Percentiles rank a stretch among this genome's conserved stretches.
Evolutionary conservation across 2,329 filamentous ascomycete species (phyloP).

Genomic region (Pseudogymnoascus sp.): DNA sequence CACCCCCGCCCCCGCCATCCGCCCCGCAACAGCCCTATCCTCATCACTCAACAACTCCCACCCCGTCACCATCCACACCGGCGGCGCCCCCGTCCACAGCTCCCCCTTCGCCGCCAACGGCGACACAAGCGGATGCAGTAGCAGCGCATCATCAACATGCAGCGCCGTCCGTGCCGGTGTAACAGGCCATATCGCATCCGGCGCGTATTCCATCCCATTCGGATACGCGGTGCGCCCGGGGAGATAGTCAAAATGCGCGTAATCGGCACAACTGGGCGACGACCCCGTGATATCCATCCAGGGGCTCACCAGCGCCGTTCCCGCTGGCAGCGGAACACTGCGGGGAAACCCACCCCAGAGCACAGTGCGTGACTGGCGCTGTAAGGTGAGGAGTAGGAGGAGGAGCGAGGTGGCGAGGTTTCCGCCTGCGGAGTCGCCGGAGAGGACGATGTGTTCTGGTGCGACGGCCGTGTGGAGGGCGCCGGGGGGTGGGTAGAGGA

Average conservation of each 20-base stretch:
- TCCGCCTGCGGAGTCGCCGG: constrained; percentile 68
- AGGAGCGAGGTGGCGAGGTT: constrained; percentile 61
- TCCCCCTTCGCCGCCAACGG: constrained; percentile 45
- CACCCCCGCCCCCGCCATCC: constrained; percentile 50
- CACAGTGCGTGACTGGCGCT: constrained; percentile 40
- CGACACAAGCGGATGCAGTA: constrained; percentile 61
- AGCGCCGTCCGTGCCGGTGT: constrained; percentile 45
- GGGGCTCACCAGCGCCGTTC: constrained; percentile 54
- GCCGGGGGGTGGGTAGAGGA: constrained; percentile 63
- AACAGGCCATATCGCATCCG: constrained; percentile 52
- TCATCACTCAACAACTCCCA: constrained; percentile 69
- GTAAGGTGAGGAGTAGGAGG: constrained; percentile 61
- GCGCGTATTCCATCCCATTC: constrained; percentile 31
- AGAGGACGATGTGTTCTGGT: constrained; percentile 60
- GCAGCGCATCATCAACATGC: constrained; percentile 47
- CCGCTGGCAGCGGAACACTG: constrained; percentile 59
- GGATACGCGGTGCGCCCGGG: constrained; percentile 32
- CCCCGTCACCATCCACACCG: constrained; percentile 61
- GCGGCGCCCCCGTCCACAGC: constrained; percentile 54
- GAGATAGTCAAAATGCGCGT: constrained; percentile 57
- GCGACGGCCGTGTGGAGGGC: constrained; percentile 60
- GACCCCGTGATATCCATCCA: constrained; percentile 67
- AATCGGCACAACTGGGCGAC: constrained; percentile 46
- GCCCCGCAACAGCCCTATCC: constrained; percentile 50
- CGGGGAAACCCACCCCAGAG: constrained; percentile 54